Evolutionary conservation across 306 rosid genomes (phyloP).

Genomic region (Cyamopsis tetragonoloba): DNA sequence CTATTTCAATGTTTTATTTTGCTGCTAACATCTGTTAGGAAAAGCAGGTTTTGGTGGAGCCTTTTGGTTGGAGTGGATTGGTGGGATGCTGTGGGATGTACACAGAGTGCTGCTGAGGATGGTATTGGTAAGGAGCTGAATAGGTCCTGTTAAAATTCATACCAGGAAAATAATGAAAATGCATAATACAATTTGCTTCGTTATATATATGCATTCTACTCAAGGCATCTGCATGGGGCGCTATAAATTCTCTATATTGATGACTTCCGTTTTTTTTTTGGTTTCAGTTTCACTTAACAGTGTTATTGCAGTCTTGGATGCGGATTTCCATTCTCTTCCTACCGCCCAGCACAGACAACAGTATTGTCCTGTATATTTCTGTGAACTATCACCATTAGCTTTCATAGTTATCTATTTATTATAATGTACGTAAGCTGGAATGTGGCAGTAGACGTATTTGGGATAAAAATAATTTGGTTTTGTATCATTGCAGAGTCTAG

Average conservation of each 20-base stretch:
- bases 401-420: constrained; percentile 4
- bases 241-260: constrained; percentile 15
- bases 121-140: constrained; percentile 71
- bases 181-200: constrained; percentile 1
- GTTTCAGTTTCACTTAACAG: constrained; percentile 84
- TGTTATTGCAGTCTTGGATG: constrained; percentile 96
- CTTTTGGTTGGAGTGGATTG: constrained; percentile 98
- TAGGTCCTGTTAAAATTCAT: constrained; percentile 9
- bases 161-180: neutral
- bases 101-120: constrained; percentile 98
- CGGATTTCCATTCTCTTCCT: constrained; percentile 96
- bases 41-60: constrained; percentile 98
- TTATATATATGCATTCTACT: constrained; percentile 15
- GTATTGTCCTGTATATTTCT: constrained; percentile 84
- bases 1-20: constrained; percentile 8
- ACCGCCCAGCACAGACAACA: constrained; percentile 88
- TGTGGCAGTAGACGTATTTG: neutral
- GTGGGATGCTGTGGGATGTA: constrained; percentile 99
- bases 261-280: constrained; percentile 14
- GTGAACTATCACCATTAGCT: constrained; percentile 21
- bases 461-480: constrained; percentile 11
- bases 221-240: neutral
- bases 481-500: constrained; percentile 74
- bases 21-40: constrained; percentile 29
- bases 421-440: neutral